Evolutionary conservation across 78 protist species (phyloP).

Genomic region (Dictyostelium discoideum): DNA sequence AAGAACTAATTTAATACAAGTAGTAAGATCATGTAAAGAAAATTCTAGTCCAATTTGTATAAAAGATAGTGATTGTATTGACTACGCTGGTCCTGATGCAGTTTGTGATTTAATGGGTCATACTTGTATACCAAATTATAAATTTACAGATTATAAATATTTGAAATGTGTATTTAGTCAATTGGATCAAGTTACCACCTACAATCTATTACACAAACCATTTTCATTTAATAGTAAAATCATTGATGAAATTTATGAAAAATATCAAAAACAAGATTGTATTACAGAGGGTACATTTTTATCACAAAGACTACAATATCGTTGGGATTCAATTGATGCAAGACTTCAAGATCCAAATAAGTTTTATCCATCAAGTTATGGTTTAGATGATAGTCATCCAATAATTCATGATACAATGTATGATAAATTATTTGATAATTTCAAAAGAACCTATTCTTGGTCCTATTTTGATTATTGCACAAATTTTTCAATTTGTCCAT

Average conservation of each 20-base stretch:
- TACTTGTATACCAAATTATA: neutral
- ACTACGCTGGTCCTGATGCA: neutral
- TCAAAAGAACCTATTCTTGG: neutral
- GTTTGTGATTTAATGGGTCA: slow-evolving; percentile 14
- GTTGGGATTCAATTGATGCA: neutral
- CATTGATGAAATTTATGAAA: neutral
- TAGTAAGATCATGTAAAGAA: neutral
- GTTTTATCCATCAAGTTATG: neutral
- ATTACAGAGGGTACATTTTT: neutral
- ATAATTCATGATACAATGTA: neutral
- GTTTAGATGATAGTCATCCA: neutral
- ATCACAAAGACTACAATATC: neutral
- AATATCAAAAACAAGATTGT: slow-evolving; percentile 20
- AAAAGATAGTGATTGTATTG: neutral
- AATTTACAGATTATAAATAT: neutral
- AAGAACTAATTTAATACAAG: neutral
- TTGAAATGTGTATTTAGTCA: slow-evolving; percentile 21
- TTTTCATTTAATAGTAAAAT: neutral
- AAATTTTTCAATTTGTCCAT: neutral
- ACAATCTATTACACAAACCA: neutral
- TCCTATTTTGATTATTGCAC: slow-evolving; percentile 4
- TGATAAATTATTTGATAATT: neutral
- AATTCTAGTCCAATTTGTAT: neutral
- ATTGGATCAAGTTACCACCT: neutral
- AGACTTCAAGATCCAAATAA: neutral